Base-by-base conservation (phyloP, 2,329 filamentous ascomycete genomes). In the Verticillium tricorpus region DNA sequence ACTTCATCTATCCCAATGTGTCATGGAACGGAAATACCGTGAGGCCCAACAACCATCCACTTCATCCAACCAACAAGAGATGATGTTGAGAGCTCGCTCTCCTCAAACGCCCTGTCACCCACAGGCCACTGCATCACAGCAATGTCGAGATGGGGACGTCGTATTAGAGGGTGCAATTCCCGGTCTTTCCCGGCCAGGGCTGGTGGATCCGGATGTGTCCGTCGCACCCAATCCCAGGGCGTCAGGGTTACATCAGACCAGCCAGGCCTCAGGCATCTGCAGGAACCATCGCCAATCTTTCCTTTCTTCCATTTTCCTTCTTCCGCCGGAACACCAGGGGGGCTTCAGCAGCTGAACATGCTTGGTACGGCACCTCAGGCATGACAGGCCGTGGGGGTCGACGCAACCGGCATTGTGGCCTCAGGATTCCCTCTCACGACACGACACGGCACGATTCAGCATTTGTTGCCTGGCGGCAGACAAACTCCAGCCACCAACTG, bases 241-340 rank as follows among this genome's bases (percentile, higher is more conserved):
- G 45, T 25, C 45, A 22, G 19, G 45, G 45, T 52, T 25, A 19
- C 45, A 52, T 52, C 45, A 25, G 22, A 60, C 56, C 56, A 25
- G 28, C 6, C 4, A 11, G 58, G 60, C 63, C 62, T 64, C 60
- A 65, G 63, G 63, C 63, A 64, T 52, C 45, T 52, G 45, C 45
- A 52, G 50, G 50, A 57, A 57, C 28, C 15, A n/a, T 57, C 55
- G 34, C 25, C 28, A 57, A 32, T 57, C 55, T 34, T 37, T 57
- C 55, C 28, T 34, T 37, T 57, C 55, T 34, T 34, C 55, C 55
- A 32, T 57, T 37, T 57, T 57, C 55, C 55, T 37, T 57, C 55
- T 37, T 57, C 55, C 55, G 39, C 57, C 7, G 45, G 25, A 50
- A 50, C 61, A 32, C 57, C 61, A 63, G 31, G 45, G 19, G 11